Percentiles rank a stretch among this genome's conserved stretches.
Evolutionary conservation across 768 basidiomycete genomes (phyloP).

Genomic region (Phlebiopsis gigantea): DNA sequence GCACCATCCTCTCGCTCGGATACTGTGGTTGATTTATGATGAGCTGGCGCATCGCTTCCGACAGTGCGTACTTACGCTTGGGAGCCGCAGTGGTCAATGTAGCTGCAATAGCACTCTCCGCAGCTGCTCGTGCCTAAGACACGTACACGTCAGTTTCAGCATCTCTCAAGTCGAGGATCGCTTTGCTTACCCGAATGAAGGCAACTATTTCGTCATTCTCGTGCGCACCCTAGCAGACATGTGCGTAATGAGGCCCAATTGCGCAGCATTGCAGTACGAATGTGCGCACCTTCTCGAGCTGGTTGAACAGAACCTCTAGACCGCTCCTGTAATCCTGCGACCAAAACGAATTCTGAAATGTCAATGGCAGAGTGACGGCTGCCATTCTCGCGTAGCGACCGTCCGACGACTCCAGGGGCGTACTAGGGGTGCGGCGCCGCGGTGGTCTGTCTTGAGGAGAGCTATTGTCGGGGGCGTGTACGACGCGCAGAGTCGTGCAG

Average conservation of each 20-base stretch:
- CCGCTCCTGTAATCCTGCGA: conserved; percentile 84
- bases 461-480: conserved; percentile 14
- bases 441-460: not conserved
- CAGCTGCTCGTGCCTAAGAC: conserved; percentile 62
- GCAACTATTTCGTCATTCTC: conserved; percentile 82
- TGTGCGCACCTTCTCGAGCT: conserved; percentile 67
- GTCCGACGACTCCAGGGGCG: not conserved
- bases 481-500: conserved; percentile 13
- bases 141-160: not conserved
- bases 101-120: conserved; percentile 61
- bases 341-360: conserved; percentile 94
- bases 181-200: conserved; percentile 63
- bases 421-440: not conserved
- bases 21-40: conserved; percentile 27
- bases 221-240: conserved; percentile 52
- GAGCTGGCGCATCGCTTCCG: not conserved
- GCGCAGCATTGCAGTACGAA: not conserved
- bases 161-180: conserved; percentile 18
- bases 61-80: conserved; percentile 33
- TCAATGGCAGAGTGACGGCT: conserved; percentile 81
- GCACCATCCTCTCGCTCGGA: conserved; percentile 83
- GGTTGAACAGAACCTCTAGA: conserved; percentile 68
- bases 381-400: conserved; percentile 49
- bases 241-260: not conserved
- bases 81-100: conserved; percentile 48